Conservation (phyloP, 2,329 filamentous ascomycete genomes). For the Aspergillus phoenicis region DNA sequence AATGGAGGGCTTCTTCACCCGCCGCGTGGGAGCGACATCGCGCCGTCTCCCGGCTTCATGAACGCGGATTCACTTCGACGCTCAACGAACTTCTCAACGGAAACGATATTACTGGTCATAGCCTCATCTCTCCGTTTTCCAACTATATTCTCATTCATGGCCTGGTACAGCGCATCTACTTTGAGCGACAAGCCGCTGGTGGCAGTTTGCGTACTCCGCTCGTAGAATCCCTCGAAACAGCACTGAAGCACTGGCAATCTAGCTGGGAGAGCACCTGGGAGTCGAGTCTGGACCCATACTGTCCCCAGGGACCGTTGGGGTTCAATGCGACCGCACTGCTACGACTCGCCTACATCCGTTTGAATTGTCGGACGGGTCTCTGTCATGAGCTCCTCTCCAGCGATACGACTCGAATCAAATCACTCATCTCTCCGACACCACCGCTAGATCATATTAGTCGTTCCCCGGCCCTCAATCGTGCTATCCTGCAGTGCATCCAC, state of each 20-base stretch:
- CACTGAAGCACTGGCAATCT: slow-evolving; percentile 10
- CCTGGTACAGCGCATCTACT: slow-evolving; percentile 69
- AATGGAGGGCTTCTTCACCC: slow-evolving; percentile 23
- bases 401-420: not conserved
- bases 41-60: not conserved
- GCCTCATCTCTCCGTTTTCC: slow-evolving; percentile 52
- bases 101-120: not conserved
- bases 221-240: not conserved
- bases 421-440: not conserved
- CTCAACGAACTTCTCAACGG: not conserved
- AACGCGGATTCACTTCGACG: not conserved
- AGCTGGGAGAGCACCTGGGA: slow-evolving; percentile 43
- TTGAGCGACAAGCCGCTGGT: slow-evolving; percentile 52
- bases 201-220: not conserved
- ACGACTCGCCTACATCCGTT: slow-evolving; percentile 17
- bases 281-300: slow-evolving; percentile 49
- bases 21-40: not conserved
- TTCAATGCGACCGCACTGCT: slow-evolving; percentile 21
- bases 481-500: slow-evolving; percentile 14
- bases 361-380: slow-evolving; percentile 9
- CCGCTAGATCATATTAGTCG: not conserved
- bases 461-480: not conserved
- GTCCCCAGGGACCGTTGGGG: slow-evolving; percentile 12
- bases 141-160: slow-evolving; percentile 71
- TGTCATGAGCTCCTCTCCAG: slow-evolving; percentile 7